These are phyloP conservation scores for Phalaenopsis aphrodite DNA, from an alignment of 106 monocot genomes.

Conservation along the genomic window DNA sequence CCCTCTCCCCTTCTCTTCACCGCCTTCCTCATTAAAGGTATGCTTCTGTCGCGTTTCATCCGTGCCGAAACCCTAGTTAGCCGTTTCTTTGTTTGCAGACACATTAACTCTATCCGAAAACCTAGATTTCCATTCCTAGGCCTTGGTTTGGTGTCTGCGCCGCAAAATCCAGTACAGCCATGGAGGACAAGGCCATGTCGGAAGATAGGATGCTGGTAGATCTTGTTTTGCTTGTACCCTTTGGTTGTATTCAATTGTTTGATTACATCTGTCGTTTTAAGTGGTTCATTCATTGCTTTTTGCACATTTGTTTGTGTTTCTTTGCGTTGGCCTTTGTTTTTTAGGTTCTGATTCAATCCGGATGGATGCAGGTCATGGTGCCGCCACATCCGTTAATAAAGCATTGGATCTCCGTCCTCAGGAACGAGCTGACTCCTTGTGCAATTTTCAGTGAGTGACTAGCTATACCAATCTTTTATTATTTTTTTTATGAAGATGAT, in stretches of 20 bases:
- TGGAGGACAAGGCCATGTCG: slow-evolving; percentile 16
- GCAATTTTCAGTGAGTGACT: slow-evolving; percentile 74
- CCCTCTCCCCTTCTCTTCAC: background rate
- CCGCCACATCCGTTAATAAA: slow-evolving; percentile 95
- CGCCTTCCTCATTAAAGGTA: background rate
- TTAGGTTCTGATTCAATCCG: background rate
- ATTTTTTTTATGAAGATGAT: background rate
- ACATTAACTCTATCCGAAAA: slow-evolving; percentile 3
- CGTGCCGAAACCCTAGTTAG: background rate
- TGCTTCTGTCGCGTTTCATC: background rate
- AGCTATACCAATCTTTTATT: background rate
- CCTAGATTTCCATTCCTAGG: slow-evolving; percentile 13
- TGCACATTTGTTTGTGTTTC: background rate
- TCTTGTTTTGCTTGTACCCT: background rate
- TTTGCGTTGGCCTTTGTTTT: background rate
- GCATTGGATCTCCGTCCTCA: slow-evolving; percentile 92
- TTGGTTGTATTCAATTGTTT: background rate
- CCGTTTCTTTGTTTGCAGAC: background rate
- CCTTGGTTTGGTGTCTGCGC: slow-evolving; percentile 8
- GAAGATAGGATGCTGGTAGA: slow-evolving; percentile 44
- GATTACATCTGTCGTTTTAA: background rate
- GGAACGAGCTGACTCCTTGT: slow-evolving; percentile 79
- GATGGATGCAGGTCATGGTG: slow-evolving; percentile 58
- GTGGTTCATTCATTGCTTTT: background rate
- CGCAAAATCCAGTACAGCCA: slow-evolving; percentile 18